Conservation (phyloP, 1,284 basidiomycete genomes). For the Schizophyllum amplum region DNA sequence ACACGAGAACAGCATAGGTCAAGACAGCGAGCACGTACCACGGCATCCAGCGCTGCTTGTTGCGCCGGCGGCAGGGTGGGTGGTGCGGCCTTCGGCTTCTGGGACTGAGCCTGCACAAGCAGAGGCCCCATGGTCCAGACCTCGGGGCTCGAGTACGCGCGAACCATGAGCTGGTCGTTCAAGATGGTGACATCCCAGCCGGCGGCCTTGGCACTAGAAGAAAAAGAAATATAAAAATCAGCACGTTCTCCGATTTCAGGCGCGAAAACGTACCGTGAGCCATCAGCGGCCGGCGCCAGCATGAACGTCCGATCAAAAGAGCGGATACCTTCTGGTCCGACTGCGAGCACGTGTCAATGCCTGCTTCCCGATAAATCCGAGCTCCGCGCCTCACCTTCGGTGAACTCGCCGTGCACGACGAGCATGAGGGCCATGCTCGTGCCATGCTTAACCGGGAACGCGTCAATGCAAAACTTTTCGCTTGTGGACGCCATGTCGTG, state of each 20-base stretch:
- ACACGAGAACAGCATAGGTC: constrained; percentile 1
- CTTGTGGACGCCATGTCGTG: constrained; percentile 70
- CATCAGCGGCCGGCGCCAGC: constrained; percentile 72
- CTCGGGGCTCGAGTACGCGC: constrained; percentile 75
- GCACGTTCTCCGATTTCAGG: neutral
- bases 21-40: constrained; percentile 38
- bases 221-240: constrained; percentile 9
- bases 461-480: constrained; percentile 85
- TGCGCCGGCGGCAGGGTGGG: constrained; percentile 28
- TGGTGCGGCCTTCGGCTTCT: neutral
- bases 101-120: constrained; percentile 44
- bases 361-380: constrained; percentile 6
- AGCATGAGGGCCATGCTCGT: constrained; percentile 65
- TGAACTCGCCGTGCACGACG: constrained; percentile 87
- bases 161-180: constrained; percentile 82
- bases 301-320: constrained; percentile 94
- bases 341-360: constrained; percentile 26
- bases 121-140: constrained; percentile 73
- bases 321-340: constrained; percentile 59
- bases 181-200: constrained; percentile 91
- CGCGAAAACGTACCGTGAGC: constrained; percentile 59
- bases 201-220: constrained; percentile 59
- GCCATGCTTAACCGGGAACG: constrained; percentile 69
- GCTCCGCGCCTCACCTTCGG: constrained; percentile 58
- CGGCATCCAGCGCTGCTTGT: constrained; percentile 39